These are phyloP conservation scores for Yamadazyma philogaea DNA, from an alignment of 805 yeast genomes.

Conservation along the genomic window DNA sequence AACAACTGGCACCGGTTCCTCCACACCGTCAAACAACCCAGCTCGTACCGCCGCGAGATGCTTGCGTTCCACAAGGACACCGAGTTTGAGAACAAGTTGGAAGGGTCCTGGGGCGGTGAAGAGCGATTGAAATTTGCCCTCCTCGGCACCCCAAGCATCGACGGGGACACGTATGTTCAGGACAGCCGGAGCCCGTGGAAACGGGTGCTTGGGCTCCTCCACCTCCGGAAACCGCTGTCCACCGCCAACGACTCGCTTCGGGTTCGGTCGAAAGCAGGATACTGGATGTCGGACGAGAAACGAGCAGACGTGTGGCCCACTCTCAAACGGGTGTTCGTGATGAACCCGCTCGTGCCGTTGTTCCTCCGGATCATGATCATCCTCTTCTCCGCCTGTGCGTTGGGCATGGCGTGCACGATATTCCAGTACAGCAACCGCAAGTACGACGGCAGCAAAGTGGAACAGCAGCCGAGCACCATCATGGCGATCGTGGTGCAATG, in stretches of 20 bases:
- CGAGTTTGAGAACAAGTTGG: constrained; percentile 40
- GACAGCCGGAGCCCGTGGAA: constrained; percentile 11
- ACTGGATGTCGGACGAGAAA: constrained; percentile 65
- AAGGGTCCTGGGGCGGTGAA: constrained; percentile 68
- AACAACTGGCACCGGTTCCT: constrained; percentile 53
- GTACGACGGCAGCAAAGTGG: constrained; percentile 38
- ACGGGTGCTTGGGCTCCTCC: background rate
- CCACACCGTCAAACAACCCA: constrained; percentile 45
- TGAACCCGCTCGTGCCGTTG: constrained; percentile 80
- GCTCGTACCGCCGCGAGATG: constrained; percentile 31
- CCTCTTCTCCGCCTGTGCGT: constrained; percentile 59
- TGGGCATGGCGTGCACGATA: constrained; percentile 68
- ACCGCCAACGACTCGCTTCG: constrained; percentile 27
- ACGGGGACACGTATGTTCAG: constrained; percentile 23
- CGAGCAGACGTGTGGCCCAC: constrained; percentile 63
- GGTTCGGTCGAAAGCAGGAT: constrained; percentile 56
- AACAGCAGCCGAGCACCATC: constrained; percentile 84
- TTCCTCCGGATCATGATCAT: constrained; percentile 54
- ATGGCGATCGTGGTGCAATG: constrained; percentile 89
- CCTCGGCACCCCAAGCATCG: constrained; percentile 33
- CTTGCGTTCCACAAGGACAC: constrained; percentile 24
- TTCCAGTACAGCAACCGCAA: constrained; percentile 36
- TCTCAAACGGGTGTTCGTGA: constrained; percentile 55
- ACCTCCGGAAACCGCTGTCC: background rate
- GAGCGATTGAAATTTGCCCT: constrained; percentile 55